Conservation (phyloP, 805 yeast species). For the Yarrowia alimentaria region DNA sequence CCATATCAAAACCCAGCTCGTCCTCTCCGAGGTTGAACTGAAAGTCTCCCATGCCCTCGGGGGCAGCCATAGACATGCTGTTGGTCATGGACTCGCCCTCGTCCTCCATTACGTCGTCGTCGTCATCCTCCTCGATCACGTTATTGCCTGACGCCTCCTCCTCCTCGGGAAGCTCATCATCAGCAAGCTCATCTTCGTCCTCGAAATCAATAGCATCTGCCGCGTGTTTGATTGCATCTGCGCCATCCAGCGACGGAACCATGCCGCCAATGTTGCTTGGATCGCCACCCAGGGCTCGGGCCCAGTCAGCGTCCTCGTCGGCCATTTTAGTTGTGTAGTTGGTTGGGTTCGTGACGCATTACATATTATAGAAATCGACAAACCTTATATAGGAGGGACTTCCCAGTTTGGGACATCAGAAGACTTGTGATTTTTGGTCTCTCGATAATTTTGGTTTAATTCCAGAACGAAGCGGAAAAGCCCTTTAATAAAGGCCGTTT, state of each 20-base stretch:
- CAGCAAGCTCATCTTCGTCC: constrained; percentile 92
- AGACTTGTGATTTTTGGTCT: too few relatives aligned
- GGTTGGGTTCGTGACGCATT: too few relatives aligned
- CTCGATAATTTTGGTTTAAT: too few relatives aligned
- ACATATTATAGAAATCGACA: too few relatives aligned
- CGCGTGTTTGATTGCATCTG: constrained; percentile 58
- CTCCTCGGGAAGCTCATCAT: constrained; percentile 59
- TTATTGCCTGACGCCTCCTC: constrained; percentile 30
- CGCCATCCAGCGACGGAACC: constrained; percentile 24
- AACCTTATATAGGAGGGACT: too few relatives aligned
- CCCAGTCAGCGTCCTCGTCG: constrained; percentile 27
- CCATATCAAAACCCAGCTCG: constrained; percentile 21
- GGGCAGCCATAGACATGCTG: neutral
- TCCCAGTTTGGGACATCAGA: too few relatives aligned
- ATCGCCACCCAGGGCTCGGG: constrained; percentile 22
- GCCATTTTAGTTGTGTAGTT: constrained; percentile 24
- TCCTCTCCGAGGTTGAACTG: constrained; percentile 22
- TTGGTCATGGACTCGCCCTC: too few relatives aligned
- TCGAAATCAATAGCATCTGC: constrained; percentile 93
- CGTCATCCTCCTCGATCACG: constrained; percentile 26
- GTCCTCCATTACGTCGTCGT: constrained; percentile 11
- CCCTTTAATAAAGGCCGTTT: too few relatives aligned
- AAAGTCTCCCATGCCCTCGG: constrained; percentile 14
- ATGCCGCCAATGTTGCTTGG: constrained; percentile 18
- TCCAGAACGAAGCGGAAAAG: too few relatives aligned